phyloP scores from a whole-genome alignment of 371 early-diverging fungal genomes.

The Globomyces sp. region DNA sequence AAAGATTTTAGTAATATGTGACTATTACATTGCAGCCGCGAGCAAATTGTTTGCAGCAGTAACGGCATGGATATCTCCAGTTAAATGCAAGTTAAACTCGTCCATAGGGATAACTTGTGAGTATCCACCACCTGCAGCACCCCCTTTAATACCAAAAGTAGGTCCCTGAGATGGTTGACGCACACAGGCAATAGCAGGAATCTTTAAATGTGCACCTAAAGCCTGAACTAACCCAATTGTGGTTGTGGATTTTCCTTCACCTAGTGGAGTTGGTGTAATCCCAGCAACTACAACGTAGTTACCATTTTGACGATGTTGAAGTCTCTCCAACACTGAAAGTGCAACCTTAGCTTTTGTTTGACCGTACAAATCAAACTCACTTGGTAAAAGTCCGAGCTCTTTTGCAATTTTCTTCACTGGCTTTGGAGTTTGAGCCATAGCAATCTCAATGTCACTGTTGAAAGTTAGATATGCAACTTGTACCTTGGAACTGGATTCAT shows the following conservation, averaged over 20 bases:
- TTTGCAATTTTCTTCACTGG: slow-evolving; percentile 71
- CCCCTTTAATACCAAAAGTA: slow-evolving; percentile 98
- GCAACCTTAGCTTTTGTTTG: slow-evolving; percentile 86
- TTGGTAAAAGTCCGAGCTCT: slow-evolving; percentile 74
- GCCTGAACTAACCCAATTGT: slow-evolving; percentile 93
- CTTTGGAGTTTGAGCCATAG: slow-evolving; percentile 82
- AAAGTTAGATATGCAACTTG: no score
- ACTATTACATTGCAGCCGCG: slow-evolving; percentile 80
- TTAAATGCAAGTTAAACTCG: slow-evolving; percentile 96
- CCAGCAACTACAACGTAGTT: slow-evolving; percentile 96
- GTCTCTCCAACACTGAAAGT: slow-evolving; percentile 76
- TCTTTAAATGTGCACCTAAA: slow-evolving; percentile 86
- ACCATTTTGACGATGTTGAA: slow-evolving; percentile 75
- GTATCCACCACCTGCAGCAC: slow-evolving; percentile 97
- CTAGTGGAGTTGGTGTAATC: slow-evolving; percentile 96
- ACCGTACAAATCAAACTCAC: slow-evolving; percentile 87
- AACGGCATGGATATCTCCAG: slow-evolving; percentile 97
- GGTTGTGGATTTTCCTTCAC: slow-evolving; percentile 97
- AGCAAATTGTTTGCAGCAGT: slow-evolving; percentile 94
- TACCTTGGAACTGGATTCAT: slow-evolving; percentile 72
- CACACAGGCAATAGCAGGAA: slow-evolving; percentile 90
- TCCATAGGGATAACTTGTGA: slow-evolving; percentile 99
- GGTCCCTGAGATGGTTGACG: slow-evolving; percentile 97
- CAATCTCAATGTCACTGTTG: slow-evolving; percentile 84
- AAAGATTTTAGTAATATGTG: no score